These are phyloP conservation scores for Emmonsia crescens DNA, from an alignment of 2,329 filamentous ascomycete species.

Conservation along the genomic window DNA sequence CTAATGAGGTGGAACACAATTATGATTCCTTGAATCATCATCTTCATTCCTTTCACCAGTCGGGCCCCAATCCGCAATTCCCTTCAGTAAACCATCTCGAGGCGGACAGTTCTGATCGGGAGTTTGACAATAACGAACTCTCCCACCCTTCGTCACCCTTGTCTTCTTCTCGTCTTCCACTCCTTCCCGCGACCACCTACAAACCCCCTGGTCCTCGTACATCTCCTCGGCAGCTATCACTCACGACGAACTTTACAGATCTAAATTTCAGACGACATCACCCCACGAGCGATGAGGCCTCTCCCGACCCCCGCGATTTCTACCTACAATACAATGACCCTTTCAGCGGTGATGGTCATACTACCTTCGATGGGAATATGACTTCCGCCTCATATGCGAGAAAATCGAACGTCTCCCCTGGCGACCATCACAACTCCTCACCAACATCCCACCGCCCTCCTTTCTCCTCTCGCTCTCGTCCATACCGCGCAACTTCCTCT, in stretches of 20 bases:
- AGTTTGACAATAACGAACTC: conserved; percentile 16
- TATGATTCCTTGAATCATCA: conserved; percentile 23
- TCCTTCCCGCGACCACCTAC: conserved; percentile 21
- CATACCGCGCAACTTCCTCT: conserved; percentile 25
- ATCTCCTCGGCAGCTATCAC: conserved; percentile 16
- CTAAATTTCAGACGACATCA: conserved; percentile 6
- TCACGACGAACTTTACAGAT: conserved; percentile 14
- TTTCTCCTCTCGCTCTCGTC: conserved; percentile 14
- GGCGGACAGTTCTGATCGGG: conserved; percentile 12
- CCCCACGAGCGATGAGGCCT: conserved; percentile 19
- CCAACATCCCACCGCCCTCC: conserved; percentile 9
- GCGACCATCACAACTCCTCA: conserved; percentile 6
- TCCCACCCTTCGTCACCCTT: conserved; percentile 18
- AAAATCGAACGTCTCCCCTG: conserved; percentile 3
- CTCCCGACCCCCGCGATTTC: conserved; percentile 41
- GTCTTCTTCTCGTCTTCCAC: conserved; percentile 14
- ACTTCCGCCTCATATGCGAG: conserved; percentile 12
- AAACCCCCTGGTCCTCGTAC: conserved; percentile 14
- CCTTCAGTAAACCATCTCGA: conserved; percentile 23
- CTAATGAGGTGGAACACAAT: conserved; percentile 31
- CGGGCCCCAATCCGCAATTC: conserved; percentile 18
- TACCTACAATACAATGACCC: conserved; percentile 37
- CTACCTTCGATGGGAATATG: conserved; percentile 13
- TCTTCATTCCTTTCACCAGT: conserved; percentile 4
- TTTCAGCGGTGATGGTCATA: conserved; percentile 20